Evolutionary conservation across 257 asterid genomes (phyloP).

Genomic region (Ajuga chamaepitys): DNA sequence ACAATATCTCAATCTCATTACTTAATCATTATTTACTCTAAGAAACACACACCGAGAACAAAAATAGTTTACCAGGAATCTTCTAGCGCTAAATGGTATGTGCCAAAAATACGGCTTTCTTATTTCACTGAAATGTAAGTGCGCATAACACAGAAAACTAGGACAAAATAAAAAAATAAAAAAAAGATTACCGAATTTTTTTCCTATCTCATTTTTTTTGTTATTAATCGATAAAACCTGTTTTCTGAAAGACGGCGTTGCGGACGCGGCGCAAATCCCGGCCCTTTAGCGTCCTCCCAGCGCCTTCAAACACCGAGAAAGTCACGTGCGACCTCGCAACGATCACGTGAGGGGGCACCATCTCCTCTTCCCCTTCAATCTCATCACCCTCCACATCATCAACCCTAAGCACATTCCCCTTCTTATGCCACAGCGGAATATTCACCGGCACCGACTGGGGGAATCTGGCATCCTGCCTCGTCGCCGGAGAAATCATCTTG

Average conservation of each 20-base stretch:
- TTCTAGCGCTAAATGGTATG: not conserved
- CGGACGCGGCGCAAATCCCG: conserved; percentile 76
- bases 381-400: conserved; percentile 38
- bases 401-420: conserved; percentile 18
- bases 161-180: not conserved
- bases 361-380: conserved; percentile 36
- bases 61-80: not conserved
- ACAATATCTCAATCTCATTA: not conserved
- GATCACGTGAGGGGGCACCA: conserved; percentile 95
- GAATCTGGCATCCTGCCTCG: conserved; percentile 35
- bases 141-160: not conserved
- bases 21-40: not conserved
- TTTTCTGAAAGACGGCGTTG: conserved; percentile 79
- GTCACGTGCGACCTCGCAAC: conserved; percentile 86
- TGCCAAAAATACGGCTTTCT: not conserved
- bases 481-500: conserved; percentile 18
- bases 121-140: conserved; percentile 4
- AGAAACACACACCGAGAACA: not conserved
- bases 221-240: conserved; percentile 77
- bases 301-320: conserved; percentile 87
- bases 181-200: conserved; percentile 5
- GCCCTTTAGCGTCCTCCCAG: conserved; percentile 84
- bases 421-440: conserved; percentile 64
- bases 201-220: not conserved
- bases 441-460: conserved; percentile 84